Conservation (phyloP, 2,329 filamentous ascomycete species). For the Myriosclerotinia duriaeana region DNA sequence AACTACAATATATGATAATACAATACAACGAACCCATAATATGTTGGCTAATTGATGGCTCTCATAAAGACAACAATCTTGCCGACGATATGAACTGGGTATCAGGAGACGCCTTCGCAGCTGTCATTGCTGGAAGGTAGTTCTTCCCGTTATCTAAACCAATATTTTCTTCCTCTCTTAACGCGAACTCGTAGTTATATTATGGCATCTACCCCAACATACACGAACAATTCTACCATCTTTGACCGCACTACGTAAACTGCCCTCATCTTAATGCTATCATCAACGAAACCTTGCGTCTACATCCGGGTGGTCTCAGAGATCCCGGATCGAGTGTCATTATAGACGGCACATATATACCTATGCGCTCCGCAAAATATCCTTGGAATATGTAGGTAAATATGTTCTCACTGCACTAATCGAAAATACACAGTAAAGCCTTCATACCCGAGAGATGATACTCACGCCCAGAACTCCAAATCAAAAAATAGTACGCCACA, state of each 20-base stretch:
- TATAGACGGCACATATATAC: constrained; percentile 1
- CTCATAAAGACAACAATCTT: background rate
- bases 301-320: constrained; percentile 34
- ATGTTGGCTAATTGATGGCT: background rate
- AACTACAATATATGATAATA: background rate
- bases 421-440: background rate
- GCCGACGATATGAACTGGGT: background rate
- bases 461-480: constrained; percentile 1
- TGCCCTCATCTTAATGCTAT: constrained; percentile 26
- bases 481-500: too few species aligned
- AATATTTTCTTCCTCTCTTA: background rate
- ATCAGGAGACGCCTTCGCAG: background rate
- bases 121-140: background rate
- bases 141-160: background rate
- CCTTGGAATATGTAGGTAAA: constrained; percentile 23
- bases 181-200: constrained; percentile 42
- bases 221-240: constrained; percentile 43
- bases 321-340: constrained; percentile 37
- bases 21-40: background rate
- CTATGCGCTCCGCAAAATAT: constrained; percentile 18
- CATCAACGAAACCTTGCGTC: constrained; percentile 28
- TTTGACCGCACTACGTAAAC: constrained; percentile 19
- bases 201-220: constrained; percentile 43
- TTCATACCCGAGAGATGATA: constrained; percentile 41
- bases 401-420: too few species aligned